phyloP scores from a whole-genome alignment of 2,329 filamentous ascomycete species.

The Fonsecaea multimorphosa region DNA sequence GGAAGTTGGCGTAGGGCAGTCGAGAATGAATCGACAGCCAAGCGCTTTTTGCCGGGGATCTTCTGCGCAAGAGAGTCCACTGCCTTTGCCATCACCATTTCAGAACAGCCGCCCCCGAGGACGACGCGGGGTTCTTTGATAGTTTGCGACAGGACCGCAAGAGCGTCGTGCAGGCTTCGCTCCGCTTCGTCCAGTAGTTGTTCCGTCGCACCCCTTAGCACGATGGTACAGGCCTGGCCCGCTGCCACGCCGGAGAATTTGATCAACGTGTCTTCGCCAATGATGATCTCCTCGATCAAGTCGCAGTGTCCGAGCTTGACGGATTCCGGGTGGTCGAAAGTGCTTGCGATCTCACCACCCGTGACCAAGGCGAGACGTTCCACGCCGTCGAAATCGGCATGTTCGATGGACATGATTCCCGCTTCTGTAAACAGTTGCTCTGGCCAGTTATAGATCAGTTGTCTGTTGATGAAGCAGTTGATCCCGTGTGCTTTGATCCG shows the following conservation, averaged over 20 bases:
- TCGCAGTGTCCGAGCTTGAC: slow-evolving; percentile 97
- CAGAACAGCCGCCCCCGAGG: slow-evolving; percentile 91
- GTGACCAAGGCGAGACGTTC: slow-evolving; percentile 94
- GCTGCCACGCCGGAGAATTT: slow-evolving; percentile 96
- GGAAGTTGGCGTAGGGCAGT: slow-evolving; percentile 89
- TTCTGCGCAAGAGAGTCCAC: slow-evolving; percentile 93
- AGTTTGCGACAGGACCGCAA: slow-evolving; percentile 95
- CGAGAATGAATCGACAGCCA: slow-evolving; percentile 90
- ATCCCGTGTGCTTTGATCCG: slow-evolving; percentile 98
- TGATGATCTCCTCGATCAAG: slow-evolving; percentile 95
- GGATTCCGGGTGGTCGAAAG: slow-evolving; percentile 96
- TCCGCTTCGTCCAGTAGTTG: slow-evolving; percentile 97
- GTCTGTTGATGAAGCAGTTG: slow-evolving; percentile 99
- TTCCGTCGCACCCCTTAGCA: slow-evolving; percentile 93
- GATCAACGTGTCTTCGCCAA: slow-evolving; percentile 96
- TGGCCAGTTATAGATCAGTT: slow-evolving; percentile 99
- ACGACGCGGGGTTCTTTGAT: slow-evolving; percentile 93
- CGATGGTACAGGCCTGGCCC: slow-evolving; percentile 93
- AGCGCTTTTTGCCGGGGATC: slow-evolving; percentile 93
- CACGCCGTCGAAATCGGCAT: slow-evolving; percentile 98
- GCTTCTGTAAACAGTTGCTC: slow-evolving; percentile 98
- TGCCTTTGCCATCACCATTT: slow-evolving; percentile 99
- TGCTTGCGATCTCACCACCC: slow-evolving; percentile 95
- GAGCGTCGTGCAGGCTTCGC: slow-evolving; percentile 90
- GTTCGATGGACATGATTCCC: slow-evolving; percentile 97